phyloP scores from a whole-genome alignment of 1,284 basidiomycete species.

The Anthracocystis walkeri region DNA sequence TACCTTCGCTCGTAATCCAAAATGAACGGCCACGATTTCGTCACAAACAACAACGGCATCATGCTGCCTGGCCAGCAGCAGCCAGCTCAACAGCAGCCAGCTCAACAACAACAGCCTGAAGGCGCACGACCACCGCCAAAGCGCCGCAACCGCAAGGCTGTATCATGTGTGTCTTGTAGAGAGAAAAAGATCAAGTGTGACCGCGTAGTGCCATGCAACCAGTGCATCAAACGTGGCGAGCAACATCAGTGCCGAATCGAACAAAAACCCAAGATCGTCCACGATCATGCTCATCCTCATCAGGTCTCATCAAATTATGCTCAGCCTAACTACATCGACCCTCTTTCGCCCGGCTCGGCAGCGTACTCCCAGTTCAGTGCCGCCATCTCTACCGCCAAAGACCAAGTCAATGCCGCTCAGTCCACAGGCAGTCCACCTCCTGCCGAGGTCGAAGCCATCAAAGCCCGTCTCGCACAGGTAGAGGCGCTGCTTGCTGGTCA shows the following conservation, averaged over 20 bases:
- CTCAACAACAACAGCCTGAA: slow-evolving; percentile 21
- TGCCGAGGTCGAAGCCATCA: slow-evolving; percentile 64
- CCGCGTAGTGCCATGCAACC: slow-evolving; percentile 63
- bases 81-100: slow-evolving; percentile 1
- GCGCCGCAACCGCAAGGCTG: slow-evolving; percentile 62
- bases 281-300: slow-evolving; percentile 24
- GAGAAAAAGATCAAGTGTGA: slow-evolving; percentile 68
- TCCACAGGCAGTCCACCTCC: slow-evolving; percentile 35
- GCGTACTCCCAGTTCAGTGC: slow-evolving; percentile 46
- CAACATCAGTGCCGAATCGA: slow-evolving; percentile 59
- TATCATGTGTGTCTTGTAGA: slow-evolving; percentile 61
- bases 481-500: slow-evolving; percentile 53
- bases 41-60: slow-evolving; percentile 15
- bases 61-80: slow-evolving; percentile 21
- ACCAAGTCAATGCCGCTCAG: slow-evolving; percentile 38
- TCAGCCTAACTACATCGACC: slow-evolving; percentile 22
- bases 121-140: slow-evolving; percentile 49
- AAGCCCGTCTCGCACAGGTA: slow-evolving; percentile 62
- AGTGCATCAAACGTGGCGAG: slow-evolving; percentile 67
- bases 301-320: slow-evolving; percentile 10
- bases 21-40: slow-evolving; percentile 28
- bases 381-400: slow-evolving; percentile 36
- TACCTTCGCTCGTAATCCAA: background rate
- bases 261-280: slow-evolving; percentile 49
- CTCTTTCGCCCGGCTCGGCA: slow-evolving; percentile 34